Percentiles rank a stretch among this genome's conserved stretches.
Conservation (phyloP, 2,329 filamentous ascomycete genomes). For the Stenocarpella maydis region DNA sequence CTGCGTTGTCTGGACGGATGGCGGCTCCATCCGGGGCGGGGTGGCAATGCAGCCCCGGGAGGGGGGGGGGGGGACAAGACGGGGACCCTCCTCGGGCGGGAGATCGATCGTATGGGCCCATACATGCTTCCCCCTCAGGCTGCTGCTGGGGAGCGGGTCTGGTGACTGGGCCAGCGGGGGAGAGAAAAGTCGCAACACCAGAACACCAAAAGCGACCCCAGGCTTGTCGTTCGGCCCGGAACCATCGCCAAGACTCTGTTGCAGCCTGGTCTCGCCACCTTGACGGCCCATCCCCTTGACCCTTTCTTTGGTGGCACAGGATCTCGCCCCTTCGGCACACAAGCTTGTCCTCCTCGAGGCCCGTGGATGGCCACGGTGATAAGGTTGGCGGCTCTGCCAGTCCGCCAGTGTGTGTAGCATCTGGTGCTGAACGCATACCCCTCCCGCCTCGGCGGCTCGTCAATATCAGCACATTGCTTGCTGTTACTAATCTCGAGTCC, state of each 20-base stretch:
- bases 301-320: background rate
- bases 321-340: constrained; percentile 6
- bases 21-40: constrained; percentile 6
- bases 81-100: background rate
- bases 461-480: too few species aligned
- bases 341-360: background rate
- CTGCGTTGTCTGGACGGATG: background rate
- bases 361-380: background rate
- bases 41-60: background rate
- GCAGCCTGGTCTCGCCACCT: constrained; percentile 23
- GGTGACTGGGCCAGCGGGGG: background rate
- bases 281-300: background rate
- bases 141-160: constrained; percentile 19
- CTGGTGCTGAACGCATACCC: background rate
- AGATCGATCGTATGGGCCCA: constrained; percentile 7
- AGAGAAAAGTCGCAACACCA: constrained; percentile 12
- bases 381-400: constrained; percentile 23
- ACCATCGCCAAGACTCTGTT: constrained; percentile 11
- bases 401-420: background rate
- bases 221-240: too few species aligned
- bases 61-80: background rate
- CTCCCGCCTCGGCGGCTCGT: background rate
- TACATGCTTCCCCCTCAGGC: constrained; percentile 1
- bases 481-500: background rate
- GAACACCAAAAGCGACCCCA: constrained; percentile 1